phyloP scores from a whole-genome alignment of 2,329 filamentous ascomycete genomes.

The Sordariomycetes sp. region DNA sequence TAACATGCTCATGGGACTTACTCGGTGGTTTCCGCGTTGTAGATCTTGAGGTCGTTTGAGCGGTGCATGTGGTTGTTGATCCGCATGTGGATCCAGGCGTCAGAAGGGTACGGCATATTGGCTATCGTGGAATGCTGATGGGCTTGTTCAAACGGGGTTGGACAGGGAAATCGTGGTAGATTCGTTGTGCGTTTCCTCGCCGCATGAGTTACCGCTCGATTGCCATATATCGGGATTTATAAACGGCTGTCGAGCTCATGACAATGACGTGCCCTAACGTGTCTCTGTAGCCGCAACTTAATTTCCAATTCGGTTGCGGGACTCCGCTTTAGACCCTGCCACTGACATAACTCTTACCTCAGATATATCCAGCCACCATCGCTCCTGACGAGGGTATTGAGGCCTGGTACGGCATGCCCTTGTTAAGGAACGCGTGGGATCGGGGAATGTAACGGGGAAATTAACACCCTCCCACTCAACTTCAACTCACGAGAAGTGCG shows the following conservation, averaged over 20 bases:
- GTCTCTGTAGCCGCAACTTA: background rate
- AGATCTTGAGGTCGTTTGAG: background rate
- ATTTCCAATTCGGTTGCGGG: background rate
- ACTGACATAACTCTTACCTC: background rate
- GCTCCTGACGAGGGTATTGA: too few species aligned
- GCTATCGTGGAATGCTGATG: background rate
- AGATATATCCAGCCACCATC: too few species aligned
- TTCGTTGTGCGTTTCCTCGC: too few species aligned
- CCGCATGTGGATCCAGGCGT: background rate
- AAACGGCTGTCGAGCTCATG: background rate
- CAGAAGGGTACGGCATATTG: background rate
- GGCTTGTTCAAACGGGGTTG: too few species aligned
- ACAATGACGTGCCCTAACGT: background rate
- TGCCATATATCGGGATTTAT: background rate
- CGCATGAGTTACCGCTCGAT: too few species aligned
- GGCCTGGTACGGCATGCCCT: too few species aligned
- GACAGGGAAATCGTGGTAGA: too few species aligned
- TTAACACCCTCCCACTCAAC: too few species aligned
- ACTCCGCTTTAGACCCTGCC: background rate
- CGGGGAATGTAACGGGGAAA: too few species aligned
- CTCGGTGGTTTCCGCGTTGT: background rate
- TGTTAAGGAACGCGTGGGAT: too few species aligned
- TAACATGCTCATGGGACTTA: background rate
- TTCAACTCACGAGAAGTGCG: too few species aligned
- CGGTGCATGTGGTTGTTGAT: background rate